phyloP scores from a whole-genome alignment of 495 filamentous ascomycete species.

The Chaetomidium leptoderma region DNA sequence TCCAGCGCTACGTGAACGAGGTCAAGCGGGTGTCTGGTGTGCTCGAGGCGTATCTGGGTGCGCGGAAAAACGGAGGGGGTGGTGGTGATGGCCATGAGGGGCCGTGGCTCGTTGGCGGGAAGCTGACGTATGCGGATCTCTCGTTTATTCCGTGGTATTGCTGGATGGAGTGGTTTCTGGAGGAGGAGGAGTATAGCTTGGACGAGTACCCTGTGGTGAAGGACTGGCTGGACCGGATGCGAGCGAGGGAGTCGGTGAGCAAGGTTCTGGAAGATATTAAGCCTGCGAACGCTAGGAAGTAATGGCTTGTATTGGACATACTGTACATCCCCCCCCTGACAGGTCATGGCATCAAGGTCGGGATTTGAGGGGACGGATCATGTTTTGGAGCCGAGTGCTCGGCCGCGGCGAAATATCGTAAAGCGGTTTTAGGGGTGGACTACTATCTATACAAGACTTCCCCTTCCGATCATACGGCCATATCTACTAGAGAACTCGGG shows the following conservation, averaged over 20 bases:
- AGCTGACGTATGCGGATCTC: slow-evolving; percentile 55
- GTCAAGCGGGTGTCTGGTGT: slow-evolving; percentile 56
- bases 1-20: slow-evolving; percentile 58
- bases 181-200: neutral
- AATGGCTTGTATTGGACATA: too few relatives aligned
- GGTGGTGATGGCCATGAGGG: slow-evolving; percentile 25
- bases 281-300: neutral
- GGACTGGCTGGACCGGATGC: neutral
- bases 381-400: too few relatives aligned
- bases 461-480: too few relatives aligned
- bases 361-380: too few relatives aligned
- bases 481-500: too few relatives aligned
- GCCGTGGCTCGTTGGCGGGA: slow-evolving; percentile 53
- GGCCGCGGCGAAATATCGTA: too few relatives aligned
- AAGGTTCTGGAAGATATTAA: neutral
- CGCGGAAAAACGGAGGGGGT: slow-evolving; percentile 24
- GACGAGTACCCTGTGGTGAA: neutral
- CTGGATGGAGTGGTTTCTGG: neutral
- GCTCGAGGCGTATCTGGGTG: slow-evolving; percentile 49
- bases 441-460: too few relatives aligned
- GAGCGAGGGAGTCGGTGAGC: neutral
- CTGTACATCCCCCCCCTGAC: too few relatives aligned
- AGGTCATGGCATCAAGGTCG: too few relatives aligned
- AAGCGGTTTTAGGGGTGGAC: too few relatives aligned
- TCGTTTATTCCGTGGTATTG: slow-evolving; percentile 55